Percentiles rank a stretch among this genome's conserved stretches.
These are phyloP conservation scores for Apiotrichum brassicae DNA, from an alignment of 1,284 basidiomycete genomes.

Conservation along the genomic window DNA sequence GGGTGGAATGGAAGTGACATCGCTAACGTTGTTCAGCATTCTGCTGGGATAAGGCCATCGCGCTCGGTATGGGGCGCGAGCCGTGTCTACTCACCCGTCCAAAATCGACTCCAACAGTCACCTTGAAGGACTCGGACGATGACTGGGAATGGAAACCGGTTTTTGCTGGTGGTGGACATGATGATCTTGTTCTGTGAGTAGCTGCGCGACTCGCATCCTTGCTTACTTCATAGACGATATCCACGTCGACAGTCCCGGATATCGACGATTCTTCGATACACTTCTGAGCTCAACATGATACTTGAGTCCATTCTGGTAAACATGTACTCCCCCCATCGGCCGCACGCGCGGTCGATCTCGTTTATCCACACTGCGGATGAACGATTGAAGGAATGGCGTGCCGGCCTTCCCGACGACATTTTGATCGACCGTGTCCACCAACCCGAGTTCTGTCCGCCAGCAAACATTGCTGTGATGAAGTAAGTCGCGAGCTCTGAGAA, in stretches of 20 bases:
- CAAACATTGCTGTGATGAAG: slow-evolving; percentile 19
- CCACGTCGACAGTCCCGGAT: not conserved
- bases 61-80: slow-evolving; percentile 21
- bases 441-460: slow-evolving; percentile 18
- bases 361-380: slow-evolving; percentile 18
- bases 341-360: slow-evolving; percentile 17
- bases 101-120: slow-evolving; percentile 5
- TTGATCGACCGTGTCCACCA: slow-evolving; percentile 7
- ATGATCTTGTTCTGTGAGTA: not conserved
- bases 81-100: slow-evolving; percentile 11
- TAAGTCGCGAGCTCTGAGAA: too few species aligned
- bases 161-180: slow-evolving; percentile 2
- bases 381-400: slow-evolving; percentile 8
- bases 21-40: slow-evolving; percentile 6
- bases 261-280: slow-evolving; percentile 8
- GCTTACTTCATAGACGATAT: not conserved
- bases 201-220: too few species aligned
- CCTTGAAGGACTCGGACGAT: slow-evolving; percentile 11
- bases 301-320: slow-evolving; percentile 24
- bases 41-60: slow-evolving; percentile 20
- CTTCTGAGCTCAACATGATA: slow-evolving; percentile 19
- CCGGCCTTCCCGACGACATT: slow-evolving; percentile 5
- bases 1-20: not conserved
- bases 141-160: slow-evolving; percentile 16
- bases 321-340: slow-evolving; percentile 24